These are phyloP conservation scores for Asterella californica DNA, from an alignment of 225 moss, liverwort and hornwort species.

Conservation along the genomic window DNA sequence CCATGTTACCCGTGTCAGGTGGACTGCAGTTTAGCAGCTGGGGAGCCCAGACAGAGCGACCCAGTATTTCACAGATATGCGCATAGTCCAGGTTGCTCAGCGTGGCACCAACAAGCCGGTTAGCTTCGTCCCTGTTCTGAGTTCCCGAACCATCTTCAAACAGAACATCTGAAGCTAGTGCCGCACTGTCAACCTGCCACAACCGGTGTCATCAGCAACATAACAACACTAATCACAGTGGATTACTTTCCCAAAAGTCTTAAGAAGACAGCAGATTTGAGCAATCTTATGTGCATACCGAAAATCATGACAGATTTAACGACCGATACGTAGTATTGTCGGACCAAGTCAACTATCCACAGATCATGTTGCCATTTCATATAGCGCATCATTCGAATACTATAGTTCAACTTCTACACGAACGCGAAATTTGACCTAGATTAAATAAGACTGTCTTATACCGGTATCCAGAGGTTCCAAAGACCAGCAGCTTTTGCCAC, in stretches of 20 bases:
- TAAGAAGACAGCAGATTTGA: too few relatives aligned
- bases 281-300: too few relatives aligned
- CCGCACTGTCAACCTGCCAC: slow-evolving; percentile 85
- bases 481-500: slow-evolving; percentile 82
- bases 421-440: background rate
- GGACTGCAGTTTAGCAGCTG: slow-evolving; percentile 88
- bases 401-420: too few relatives aligned
- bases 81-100: slow-evolving; percentile 95
- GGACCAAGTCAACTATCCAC: background rate
- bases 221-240: background rate
- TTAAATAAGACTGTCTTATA: slow-evolving; percentile 22
- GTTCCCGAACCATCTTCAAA: slow-evolving; percentile 46
- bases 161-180: slow-evolving; percentile 70
- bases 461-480: slow-evolving; percentile 99
- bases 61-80: slow-evolving; percentile 82
- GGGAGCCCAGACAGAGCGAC: slow-evolving; percentile 93
- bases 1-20: slow-evolving; percentile 99
- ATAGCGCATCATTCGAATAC: background rate
- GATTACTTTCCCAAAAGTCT: background rate
- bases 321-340: too few relatives aligned
- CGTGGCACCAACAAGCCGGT: slow-evolving; percentile 84
- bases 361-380: background rate
- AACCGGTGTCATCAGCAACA: background rate
- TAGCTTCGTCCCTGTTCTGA: slow-evolving; percentile 47
- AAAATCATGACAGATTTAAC: too few relatives aligned